Evolutionary conservation across 2,329 filamentous ascomycete species (phyloP).

Genomic region (Chaetomium globosum): DNA sequence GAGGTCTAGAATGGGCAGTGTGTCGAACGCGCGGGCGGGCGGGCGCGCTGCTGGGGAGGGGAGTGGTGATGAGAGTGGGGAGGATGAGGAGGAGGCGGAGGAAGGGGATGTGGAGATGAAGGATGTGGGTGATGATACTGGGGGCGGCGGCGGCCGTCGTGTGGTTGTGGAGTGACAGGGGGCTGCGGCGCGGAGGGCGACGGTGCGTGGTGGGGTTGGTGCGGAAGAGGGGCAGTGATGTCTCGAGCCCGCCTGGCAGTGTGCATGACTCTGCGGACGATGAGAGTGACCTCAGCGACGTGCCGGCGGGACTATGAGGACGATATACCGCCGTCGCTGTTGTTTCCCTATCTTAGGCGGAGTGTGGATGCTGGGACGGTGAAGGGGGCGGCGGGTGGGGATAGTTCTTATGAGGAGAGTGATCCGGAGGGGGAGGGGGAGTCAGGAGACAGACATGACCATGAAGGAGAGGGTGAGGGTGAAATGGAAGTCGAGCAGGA

Average conservation of each 20-base stretch:
- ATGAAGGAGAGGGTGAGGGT: constrained; percentile 21
- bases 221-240: constrained; percentile 36
- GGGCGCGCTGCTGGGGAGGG: neutral
- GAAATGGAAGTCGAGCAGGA: constrained; percentile 30
- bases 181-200: constrained; percentile 39
- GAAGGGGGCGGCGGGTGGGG: constrained; percentile 33
- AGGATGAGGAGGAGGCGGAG: constrained; percentile 42
- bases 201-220: constrained; percentile 31
- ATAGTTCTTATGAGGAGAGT: constrained; percentile 31
- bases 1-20: constrained; percentile 55
- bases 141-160: constrained; percentile 36
- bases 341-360: constrained; percentile 56
- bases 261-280: constrained; percentile 68
- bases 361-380: constrained; percentile 41
- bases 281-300: constrained; percentile 70
- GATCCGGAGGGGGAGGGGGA: constrained; percentile 35
- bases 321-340: constrained; percentile 55
- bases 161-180: too few species aligned
- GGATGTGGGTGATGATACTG: constrained; percentile 47
- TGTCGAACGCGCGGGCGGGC: constrained; percentile 51
- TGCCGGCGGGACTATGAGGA: constrained; percentile 61
- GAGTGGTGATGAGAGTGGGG: constrained; percentile 27
- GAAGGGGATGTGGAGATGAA: constrained; percentile 53
- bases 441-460: constrained; percentile 36
- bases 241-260: constrained; percentile 60